phyloP scores from a whole-genome alignment of 108 stramenopile species.

The Conticribra weissflogii region DNA sequence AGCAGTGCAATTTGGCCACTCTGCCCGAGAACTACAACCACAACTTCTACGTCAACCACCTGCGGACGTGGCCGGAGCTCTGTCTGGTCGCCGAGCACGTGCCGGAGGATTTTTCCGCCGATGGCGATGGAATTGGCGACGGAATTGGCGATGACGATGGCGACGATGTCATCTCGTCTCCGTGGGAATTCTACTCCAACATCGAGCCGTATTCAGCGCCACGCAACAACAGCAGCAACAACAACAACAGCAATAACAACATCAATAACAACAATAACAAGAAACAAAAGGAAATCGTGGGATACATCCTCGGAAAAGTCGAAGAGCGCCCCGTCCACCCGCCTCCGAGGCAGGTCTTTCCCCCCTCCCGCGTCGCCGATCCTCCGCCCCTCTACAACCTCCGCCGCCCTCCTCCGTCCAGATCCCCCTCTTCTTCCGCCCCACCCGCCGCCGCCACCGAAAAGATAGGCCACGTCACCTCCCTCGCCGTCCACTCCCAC shows the following conservation, averaged over 20 bases:
- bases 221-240: constrained; percentile 5
- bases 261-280: not conserved
- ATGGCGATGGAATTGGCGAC: no score
- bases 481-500: constrained; percentile 73
- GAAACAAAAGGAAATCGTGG: constrained; percentile 72
- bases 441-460: constrained; percentile 25
- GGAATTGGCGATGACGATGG: not conserved
- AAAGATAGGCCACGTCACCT: constrained; percentile 82
- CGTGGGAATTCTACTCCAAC: constrained; percentile 3
- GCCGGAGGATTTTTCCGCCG: constrained; percentile 13
- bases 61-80: constrained; percentile 85
- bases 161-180: constrained; percentile 19
- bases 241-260: not conserved
- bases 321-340: constrained; percentile 54
- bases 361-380: constrained; percentile 26
- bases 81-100: constrained; percentile 81
- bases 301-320: constrained; percentile 88
- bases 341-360: constrained; percentile 22
- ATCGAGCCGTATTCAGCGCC: no score
- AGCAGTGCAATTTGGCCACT: constrained; percentile 83
- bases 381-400: not conserved
- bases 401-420: no score
- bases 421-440: constrained; percentile 11
- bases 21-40: constrained; percentile 91
- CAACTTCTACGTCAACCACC: constrained; percentile 80